These are phyloP conservation scores for Phytophthora pluvialis DNA, from an alignment of 352 stramenopile genomes.

Conservation along the genomic window DNA sequence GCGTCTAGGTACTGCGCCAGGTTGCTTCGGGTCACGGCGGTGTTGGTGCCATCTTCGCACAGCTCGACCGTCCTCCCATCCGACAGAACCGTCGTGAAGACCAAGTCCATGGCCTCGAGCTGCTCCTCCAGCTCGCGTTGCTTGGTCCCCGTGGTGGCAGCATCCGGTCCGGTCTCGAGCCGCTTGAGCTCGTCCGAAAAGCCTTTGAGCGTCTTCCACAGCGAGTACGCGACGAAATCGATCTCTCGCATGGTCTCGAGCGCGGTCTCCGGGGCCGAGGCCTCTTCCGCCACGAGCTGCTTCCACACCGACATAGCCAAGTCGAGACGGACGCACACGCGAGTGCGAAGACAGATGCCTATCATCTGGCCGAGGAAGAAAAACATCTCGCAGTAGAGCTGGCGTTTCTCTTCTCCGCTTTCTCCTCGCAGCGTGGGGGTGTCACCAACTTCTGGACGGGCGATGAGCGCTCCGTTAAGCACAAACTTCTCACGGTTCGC, in stretches of 20 bases:
- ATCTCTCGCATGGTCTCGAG: conserved; percentile 66
- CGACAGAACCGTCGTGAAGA: conserved; percentile 77
- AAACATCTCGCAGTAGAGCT: conserved; percentile 86
- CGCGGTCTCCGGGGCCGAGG: conserved; percentile 37
- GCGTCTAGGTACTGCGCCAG: conserved; percentile 53
- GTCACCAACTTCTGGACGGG: not conserved
- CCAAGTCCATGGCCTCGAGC: conserved; percentile 69
- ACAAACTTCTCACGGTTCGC: conserved; percentile 87
- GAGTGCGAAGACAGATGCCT: conserved; percentile 84
- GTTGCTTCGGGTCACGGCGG: conserved; percentile 53
- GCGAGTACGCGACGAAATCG: conserved; percentile 63
- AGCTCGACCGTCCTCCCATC: conserved; percentile 64
- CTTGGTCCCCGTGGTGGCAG: not conserved
- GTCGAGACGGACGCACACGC: conserved; percentile 79
- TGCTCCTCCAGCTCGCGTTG: conserved; percentile 45
- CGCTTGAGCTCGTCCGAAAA: conserved; percentile 37
- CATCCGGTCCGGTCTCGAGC: not conserved
- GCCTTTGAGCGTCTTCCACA: conserved; percentile 53
- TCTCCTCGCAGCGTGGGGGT: conserved; percentile 25
- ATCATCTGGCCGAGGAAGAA: conserved; percentile 92
- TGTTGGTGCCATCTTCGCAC: conserved; percentile 40
- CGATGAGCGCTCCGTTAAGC: conserved; percentile 59
- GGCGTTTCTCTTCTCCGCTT: conserved; percentile 52
- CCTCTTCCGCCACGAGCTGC: conserved; percentile 61
- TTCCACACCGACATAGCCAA: conserved; percentile 79